Evolutionary conservation across 805 yeast species (phyloP).

Genomic region (Candida tammaniensis): DNA sequence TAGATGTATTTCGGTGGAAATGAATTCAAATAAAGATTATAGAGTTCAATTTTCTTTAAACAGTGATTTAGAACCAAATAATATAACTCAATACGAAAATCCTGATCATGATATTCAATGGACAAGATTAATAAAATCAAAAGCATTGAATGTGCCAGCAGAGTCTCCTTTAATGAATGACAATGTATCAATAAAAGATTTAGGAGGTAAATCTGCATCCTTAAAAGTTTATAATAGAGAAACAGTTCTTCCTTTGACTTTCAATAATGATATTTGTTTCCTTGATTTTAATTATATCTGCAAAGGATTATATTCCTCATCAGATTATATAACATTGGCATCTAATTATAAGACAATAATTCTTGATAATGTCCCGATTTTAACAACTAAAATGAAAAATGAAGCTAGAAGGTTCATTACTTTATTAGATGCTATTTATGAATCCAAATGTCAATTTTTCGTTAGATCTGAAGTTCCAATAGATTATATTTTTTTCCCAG

Average conservation of each 20-base stretch:
- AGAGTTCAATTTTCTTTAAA: slow-evolving; percentile 30
- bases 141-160: slow-evolving; percentile 14
- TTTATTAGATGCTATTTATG: slow-evolving; percentile 66
- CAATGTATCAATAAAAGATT: slow-evolving; percentile 10
- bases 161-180: slow-evolving; percentile 9
- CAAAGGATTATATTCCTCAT: slow-evolving; percentile 55
- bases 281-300: slow-evolving; percentile 56
- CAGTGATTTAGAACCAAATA: slow-evolving; percentile 23
- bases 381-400: slow-evolving; percentile 55
- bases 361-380: slow-evolving; percentile 58
- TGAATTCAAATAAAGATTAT: slow-evolving; percentile 59
- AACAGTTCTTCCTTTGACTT: slow-evolving; percentile 45
- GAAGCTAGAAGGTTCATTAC: slow-evolving; percentile 71
- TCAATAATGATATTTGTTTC: slow-evolving; percentile 39
- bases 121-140: slow-evolving; percentile 27
- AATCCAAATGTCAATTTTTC: slow-evolving; percentile 59
- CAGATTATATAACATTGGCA: slow-evolving; percentile 68
- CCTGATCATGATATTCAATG: slow-evolving; percentile 28
- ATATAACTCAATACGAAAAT: slow-evolving; percentile 27
- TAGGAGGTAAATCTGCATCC: slow-evolving; percentile 19
- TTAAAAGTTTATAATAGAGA: slow-evolving; percentile 57
- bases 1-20: slow-evolving; percentile 60
- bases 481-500: slow-evolving; percentile 64
- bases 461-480: slow-evolving; percentile 49
- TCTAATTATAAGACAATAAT: slow-evolving; percentile 56